Evolutionary conservation across 2,329 filamentous ascomycete genomes (phyloP), one percentile per base, ranked within the genome.

Genomic region (Juglanconis juglandina): DNA sequence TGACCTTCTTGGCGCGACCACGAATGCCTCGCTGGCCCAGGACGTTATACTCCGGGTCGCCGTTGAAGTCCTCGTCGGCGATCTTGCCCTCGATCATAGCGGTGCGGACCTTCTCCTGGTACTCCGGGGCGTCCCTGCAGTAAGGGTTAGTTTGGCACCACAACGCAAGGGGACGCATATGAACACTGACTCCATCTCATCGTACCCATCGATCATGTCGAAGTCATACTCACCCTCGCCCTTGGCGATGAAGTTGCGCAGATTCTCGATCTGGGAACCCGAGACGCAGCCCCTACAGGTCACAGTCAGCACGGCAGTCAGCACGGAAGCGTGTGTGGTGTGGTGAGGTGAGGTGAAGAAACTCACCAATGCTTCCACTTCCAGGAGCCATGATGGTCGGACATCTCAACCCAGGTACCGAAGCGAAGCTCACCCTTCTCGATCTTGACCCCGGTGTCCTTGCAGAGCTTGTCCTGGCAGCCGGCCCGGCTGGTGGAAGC

Each of bases 341-440:
- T 24, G 24, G 24, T 24, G 24, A 24, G 24, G 24, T 24, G 24
- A 24, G 24, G 24, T 24, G 5, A 39, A 30, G 14, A 42, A 48
- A 68, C 82, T 70, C 81, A 96, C 94, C 94, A 97, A 73, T 98
- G 94, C 71, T 88, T 89, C 87, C 89, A 98, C 60, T 78, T 74
- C 85, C 87, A 96, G 69, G 81, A 82, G 47, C 84, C 84, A 48
- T 8, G 46, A 69, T 87, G 81, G 0, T 83, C 81, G 1, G 77
- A 55, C 65, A 88, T 82, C 8, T 82, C 83, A 64, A 96, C 83
- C 80, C 88, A 91, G 30, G 81, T 82, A 47, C 90, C 94, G 56
- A 92, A 84, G 58, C 94, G 89, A 3, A 96, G 77, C 65, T 91
- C 86, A 59, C 88, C 91, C 76, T 96, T 96, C 33, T 69, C 66